Conservation (phyloP, 495 filamentous ascomycete species). For the Podospora pseudoanserina region DNA sequence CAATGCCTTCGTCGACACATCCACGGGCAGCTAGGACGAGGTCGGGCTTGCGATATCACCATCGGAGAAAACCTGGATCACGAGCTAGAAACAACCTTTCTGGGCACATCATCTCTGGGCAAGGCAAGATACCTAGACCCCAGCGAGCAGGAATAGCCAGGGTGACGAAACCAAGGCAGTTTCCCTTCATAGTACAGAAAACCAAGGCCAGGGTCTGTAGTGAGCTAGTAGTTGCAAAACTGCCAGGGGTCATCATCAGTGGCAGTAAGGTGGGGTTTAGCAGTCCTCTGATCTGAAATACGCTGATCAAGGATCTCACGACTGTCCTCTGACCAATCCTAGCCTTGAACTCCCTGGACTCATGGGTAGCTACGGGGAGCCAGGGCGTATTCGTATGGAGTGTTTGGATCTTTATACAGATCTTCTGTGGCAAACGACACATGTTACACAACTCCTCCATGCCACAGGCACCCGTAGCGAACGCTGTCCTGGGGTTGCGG, state of each 20-base stretch:
- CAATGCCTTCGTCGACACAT: slow-evolving; percentile 31
- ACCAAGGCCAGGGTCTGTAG: not conserved
- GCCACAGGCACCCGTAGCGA: slow-evolving; percentile 13
- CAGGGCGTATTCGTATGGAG: slow-evolving; percentile 1
- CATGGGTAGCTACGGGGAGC: not conserved
- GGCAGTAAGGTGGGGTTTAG: slow-evolving; percentile 18
- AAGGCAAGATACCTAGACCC: slow-evolving; percentile 13
- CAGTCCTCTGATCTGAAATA: slow-evolving; percentile 12
- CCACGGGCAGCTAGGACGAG: slow-evolving; percentile 6
- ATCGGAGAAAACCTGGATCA: slow-evolving; percentile 29
- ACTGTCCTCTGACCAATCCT: slow-evolving; percentile 20
- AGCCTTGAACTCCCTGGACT: not conserved
- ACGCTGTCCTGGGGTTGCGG: slow-evolving; percentile 20
- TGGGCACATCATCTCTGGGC: slow-evolving; percentile 16
- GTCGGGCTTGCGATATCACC: not conserved
- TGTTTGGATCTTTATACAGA: slow-evolving; percentile 26
- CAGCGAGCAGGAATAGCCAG: slow-evolving; percentile 19
- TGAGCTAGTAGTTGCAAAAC: slow-evolving; percentile 13
- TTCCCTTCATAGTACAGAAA: not conserved
- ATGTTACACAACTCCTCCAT: slow-evolving; percentile 5
- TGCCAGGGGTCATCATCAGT: slow-evolving; percentile 4
- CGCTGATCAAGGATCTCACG: slow-evolving; percentile 14
- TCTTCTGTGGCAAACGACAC: slow-evolving; percentile 19
- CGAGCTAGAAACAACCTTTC: slow-evolving; percentile 15
- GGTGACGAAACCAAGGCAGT: slow-evolving; percentile 23